Conservation (phyloP, 306 rosid species). For the Trifolium pratense region DNA sequence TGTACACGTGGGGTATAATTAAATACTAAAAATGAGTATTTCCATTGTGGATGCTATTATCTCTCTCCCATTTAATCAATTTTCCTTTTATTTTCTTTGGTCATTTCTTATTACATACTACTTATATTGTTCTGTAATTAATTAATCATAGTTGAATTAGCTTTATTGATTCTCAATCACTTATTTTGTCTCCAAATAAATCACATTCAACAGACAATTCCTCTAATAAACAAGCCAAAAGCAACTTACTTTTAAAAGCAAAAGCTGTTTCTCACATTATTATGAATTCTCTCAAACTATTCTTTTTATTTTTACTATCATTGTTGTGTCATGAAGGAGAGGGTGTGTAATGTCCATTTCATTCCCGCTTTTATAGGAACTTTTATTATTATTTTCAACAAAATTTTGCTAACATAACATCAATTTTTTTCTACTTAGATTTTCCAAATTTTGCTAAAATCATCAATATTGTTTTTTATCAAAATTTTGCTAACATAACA, state of each 20-base stretch:
- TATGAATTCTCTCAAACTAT: conserved; percentile 12
- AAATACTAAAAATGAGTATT: too few relatives aligned
- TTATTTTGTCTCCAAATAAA: conserved; percentile 55
- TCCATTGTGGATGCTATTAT: too few relatives aligned
- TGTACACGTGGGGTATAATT: too few relatives aligned
- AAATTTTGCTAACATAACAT: too few relatives aligned
- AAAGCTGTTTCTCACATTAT: conserved; percentile 53
- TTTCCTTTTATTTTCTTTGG: too few relatives aligned
- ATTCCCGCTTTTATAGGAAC: conserved; percentile 38
- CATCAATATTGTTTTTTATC: too few relatives aligned
- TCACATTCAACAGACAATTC: conserved; percentile 53
- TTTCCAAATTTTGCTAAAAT: too few relatives aligned
- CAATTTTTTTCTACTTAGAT: too few relatives aligned
- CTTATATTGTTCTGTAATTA: not conserved
- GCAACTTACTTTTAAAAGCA: conserved; percentile 66
- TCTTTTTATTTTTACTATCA: conserved; percentile 43
- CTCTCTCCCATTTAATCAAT: too few relatives aligned
- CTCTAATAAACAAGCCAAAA: conserved; percentile 58
- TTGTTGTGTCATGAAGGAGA: conserved; percentile 34
- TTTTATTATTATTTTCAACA: not conserved
- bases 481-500: too few relatives aligned
- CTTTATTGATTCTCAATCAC: conserved; percentile 71
- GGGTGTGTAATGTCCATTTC: conserved; percentile 44
- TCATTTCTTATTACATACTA: not conserved
- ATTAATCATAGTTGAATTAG: conserved; percentile 46